Conservation (phyloP, 331 rosid species). For the Malus hybrid region DNA sequence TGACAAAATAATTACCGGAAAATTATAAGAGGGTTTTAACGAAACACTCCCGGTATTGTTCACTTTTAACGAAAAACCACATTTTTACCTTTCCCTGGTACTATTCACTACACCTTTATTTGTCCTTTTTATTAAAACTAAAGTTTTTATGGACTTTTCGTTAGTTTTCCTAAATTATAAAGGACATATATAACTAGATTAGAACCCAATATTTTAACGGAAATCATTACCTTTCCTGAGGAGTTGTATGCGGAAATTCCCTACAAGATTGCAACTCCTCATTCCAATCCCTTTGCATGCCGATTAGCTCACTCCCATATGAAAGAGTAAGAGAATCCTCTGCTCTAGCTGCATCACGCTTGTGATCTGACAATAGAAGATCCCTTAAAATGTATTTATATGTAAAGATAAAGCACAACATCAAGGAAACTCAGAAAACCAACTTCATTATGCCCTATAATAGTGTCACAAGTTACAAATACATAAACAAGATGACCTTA, state of each 20-base stretch:
- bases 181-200: not conserved
- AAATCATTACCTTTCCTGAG: slow-evolving; percentile 80
- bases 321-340: slow-evolving; percentile 86
- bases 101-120: too few species aligned
- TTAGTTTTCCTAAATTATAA: not conserved
- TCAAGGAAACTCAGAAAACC: not conserved
- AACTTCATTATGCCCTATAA: not conserved
- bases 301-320: slow-evolving; percentile 92
- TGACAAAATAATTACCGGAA: slow-evolving; percentile 6
- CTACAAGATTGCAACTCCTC: slow-evolving; percentile 99
- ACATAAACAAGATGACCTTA: not conserved
- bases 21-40: not conserved
- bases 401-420: not conserved
- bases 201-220: slow-evolving; percentile 1
- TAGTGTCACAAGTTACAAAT: too few species aligned
- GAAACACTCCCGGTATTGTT: too few species aligned
- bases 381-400: not conserved
- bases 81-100: too few species aligned
- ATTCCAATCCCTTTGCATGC: slow-evolving; percentile 99
- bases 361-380: slow-evolving; percentile 59
- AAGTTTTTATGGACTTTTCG: too few species aligned
- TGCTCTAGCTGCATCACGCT: slow-evolving; percentile 89
- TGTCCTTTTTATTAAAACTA: too few species aligned
- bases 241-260: slow-evolving; percentile 80
- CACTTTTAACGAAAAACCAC: too few species aligned